A percentile compares a stretch with the other conserved stretches of the same genome.
These are phyloP conservation scores for Fusarium redolens DNA, from an alignment of 2,329 filamentous ascomycete species.

Conservation along the genomic window DNA sequence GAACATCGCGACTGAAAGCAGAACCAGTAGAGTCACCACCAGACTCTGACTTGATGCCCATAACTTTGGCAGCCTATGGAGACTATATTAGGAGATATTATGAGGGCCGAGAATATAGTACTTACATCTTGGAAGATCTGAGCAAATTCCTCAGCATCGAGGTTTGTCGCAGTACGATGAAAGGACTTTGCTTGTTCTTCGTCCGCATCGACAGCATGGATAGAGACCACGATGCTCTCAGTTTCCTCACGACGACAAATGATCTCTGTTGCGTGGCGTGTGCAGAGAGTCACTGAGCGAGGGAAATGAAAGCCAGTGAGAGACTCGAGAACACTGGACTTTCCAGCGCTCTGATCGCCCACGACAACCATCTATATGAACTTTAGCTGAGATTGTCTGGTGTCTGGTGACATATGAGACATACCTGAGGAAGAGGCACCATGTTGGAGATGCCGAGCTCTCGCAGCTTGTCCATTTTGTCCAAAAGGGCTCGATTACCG, in stretches of 20 bases:
- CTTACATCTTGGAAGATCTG: constrained; percentile 55
- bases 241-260: constrained; percentile 53
- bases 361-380: constrained; percentile 78
- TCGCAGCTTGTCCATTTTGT: constrained; percentile 57
- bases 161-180: constrained; percentile 36
- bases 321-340: constrained; percentile 84
- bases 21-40: constrained; percentile 24
- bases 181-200: constrained; percentile 41
- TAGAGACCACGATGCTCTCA: constrained; percentile 55
- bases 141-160: constrained; percentile 48
- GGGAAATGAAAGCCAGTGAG: constrained; percentile 63
- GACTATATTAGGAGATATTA: not conserved
- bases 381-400: not conserved
- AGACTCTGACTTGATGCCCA: constrained; percentile 54
- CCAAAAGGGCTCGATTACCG: constrained; percentile 41
- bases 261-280: constrained; percentile 62
- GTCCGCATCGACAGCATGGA: constrained; percentile 44
- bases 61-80: constrained; percentile 53
- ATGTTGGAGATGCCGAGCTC: constrained; percentile 53
- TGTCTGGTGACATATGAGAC: accelerated
- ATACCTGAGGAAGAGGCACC: constrained; percentile 65
- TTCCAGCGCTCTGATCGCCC: constrained; percentile 86
- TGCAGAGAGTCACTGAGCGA: constrained; percentile 57
- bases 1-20: constrained; percentile 60
- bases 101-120: accelerated